Evolutionary conservation across 441 rosid genomes (phyloP), one percentile per base, ranked within the genome.

Genomic region (Populus hybrid): DNA sequence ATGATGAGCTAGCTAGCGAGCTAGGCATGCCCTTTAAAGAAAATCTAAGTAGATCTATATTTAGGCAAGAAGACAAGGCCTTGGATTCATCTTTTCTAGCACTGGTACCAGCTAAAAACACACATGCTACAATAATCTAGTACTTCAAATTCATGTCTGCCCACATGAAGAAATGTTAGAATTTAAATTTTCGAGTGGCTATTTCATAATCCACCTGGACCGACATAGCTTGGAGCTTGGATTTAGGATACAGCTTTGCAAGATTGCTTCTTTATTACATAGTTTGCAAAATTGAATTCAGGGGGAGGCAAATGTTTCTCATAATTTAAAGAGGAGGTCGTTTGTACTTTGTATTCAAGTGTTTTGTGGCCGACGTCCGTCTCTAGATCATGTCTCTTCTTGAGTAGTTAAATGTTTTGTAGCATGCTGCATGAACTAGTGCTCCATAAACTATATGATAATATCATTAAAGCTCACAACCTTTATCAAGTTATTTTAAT

Each of bases 101-200:
- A 79, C 83, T 86, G 88, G 76, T 78, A 86, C 81, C 88, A 87
- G 85, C 89, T 81, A 79, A 85, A 77, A 73, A 75, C 76, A 83
- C 80, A 75, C 72, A 82, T 75, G 81, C 46, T 76, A 38, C 76
- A 68, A 75, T 7, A 26, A 32, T 30, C 18, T 50, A 9, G 71
- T 53, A 74, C 14, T 42, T 30, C 4, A 30, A 30, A 30, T 26
- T 26, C 32, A 30, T 30, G 32, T 30, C 32, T 30, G 4, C 32
- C 32, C 4, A 30, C 32, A 30, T 30, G 32, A 30, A 30, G 32
- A 30, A 30, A 30, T 30, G 32, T 30, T 30, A 30, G 32, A 30
- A 3, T 30, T 30, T 30, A 30, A 30, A 30, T 30, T 30, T 26
- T 68, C 19, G 73, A 63, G 24, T 70, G 70, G 67, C 7, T 65